Percentiles rank a stretch among this genome's conserved stretches.
phyloP scores from a whole-genome alignment of 768 basidiomycete species.

The Pleurotus sapidus region DNA sequence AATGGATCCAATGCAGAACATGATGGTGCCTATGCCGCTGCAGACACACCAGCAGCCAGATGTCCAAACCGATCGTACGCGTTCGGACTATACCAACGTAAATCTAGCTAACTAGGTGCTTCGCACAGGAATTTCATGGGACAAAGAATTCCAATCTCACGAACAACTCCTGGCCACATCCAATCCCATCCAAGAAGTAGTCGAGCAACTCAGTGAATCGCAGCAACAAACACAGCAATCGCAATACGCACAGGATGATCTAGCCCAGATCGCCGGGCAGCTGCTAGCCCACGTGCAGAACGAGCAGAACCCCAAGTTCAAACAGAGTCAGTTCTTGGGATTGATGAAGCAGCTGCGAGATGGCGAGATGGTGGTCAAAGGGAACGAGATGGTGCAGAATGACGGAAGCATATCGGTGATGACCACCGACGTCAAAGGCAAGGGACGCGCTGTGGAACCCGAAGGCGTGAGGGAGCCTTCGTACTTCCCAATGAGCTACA shows the following conservation, averaged over 20 bases:
- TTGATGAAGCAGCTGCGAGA: slow-evolving; percentile 87
- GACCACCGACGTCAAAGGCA: slow-evolving; percentile 60
- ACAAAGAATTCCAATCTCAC: slow-evolving; percentile 61
- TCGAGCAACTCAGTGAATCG: slow-evolving; percentile 11
- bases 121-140: slow-evolving; percentile 49
- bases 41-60: slow-evolving; percentile 20
- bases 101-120: neutral
- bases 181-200: neutral
- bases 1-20: neutral
- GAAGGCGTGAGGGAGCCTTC: neutral
- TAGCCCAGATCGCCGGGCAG: slow-evolving; percentile 76
- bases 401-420: slow-evolving; percentile 26
- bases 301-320: slow-evolving; percentile 82
- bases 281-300: slow-evolving; percentile 74
- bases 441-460: slow-evolving; percentile 46
- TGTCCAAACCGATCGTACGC: slow-evolving; percentile 43
- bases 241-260: slow-evolving; percentile 55
- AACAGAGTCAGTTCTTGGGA: slow-evolving; percentile 78
- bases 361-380: slow-evolving; percentile 72
- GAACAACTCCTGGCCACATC: slow-evolving; percentile 36
- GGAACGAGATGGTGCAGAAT: slow-evolving; percentile 70
- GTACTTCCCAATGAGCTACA: neutral
- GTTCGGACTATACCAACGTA: neutral
- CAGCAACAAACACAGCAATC: slow-evolving; percentile 22
- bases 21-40: slow-evolving; percentile 10